These are phyloP conservation scores for Coemansia asiatica DNA, from an alignment of 192 early-diverging fungal species.

Conservation along the genomic window DNA sequence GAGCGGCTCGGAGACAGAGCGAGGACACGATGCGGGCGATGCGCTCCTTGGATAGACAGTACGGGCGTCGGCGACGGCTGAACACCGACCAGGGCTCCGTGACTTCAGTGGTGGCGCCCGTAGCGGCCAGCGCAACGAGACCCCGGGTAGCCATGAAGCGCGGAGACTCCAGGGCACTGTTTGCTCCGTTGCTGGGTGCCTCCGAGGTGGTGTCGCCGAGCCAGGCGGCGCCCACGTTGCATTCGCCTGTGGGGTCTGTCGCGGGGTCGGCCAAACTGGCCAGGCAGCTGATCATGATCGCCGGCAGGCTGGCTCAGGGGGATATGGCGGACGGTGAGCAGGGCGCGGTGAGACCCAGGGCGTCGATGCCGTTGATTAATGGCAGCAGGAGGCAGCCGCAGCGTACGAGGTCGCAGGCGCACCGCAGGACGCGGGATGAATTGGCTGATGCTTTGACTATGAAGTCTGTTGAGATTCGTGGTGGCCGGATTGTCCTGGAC, in stretches of 20 bases:
- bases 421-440: constrained; percentile 28
- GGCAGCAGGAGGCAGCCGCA: constrained; percentile 26
- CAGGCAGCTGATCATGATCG: constrained; percentile 29
- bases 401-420: constrained; percentile 38
- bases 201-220: neutral
- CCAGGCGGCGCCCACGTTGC: constrained; percentile 8
- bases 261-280: constrained; percentile 23
- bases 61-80: constrained; percentile 47
- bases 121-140: neutral
- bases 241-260: constrained; percentile 15
- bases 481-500: constrained; percentile 49
- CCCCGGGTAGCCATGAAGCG: constrained; percentile 17
- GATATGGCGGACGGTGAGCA: neutral
- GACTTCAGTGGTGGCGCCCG: neutral
- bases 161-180: constrained; percentile 39
- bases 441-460: constrained; percentile 49
- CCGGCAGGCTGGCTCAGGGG: constrained; percentile 14
- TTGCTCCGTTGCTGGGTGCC: constrained; percentile 26
- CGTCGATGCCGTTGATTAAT: constrained; percentile 50
- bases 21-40: constrained; percentile 50
- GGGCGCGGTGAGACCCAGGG: constrained; percentile 37
- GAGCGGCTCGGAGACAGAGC: constrained; percentile 32
- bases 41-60: constrained; percentile 52
- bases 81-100: constrained; percentile 32
- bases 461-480: constrained; percentile 55